A percentile compares a stretch with the other conserved stretches of the same genome.
phyloP scores from a whole-genome alignment of 2,329 filamentous ascomycete species.

The Aspergillus chevalieri region DNA sequence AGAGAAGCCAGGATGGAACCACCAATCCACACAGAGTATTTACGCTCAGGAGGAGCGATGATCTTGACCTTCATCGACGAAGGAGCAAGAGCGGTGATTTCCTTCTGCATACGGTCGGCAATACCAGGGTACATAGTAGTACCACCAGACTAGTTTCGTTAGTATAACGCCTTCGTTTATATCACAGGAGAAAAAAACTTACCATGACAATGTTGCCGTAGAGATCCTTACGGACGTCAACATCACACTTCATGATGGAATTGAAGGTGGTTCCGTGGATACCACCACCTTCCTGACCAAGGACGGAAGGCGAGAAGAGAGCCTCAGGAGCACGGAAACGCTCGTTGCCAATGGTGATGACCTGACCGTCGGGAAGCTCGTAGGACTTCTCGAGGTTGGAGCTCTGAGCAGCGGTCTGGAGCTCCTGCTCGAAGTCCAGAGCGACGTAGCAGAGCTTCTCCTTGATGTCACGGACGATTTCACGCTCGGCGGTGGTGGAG shows the following conservation, averaged over 20 bases:
- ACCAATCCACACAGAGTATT: slow-evolving; percentile 99
- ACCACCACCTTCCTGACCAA: slow-evolving; percentile 96
- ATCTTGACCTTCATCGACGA: slow-evolving; percentile 99
- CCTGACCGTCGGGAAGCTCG: slow-evolving; percentile 98
- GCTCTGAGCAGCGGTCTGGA: slow-evolving; percentile 98
- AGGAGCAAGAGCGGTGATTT: slow-evolving; percentile 97
- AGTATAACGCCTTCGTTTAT: slow-evolving; percentile 10
- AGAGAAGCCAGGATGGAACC: slow-evolving; percentile 99
- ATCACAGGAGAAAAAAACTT: slow-evolving; percentile 39
- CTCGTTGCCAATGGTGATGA: slow-evolving; percentile 99
- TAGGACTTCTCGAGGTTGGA: slow-evolving; percentile 99
- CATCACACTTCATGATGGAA: slow-evolving; percentile 99
- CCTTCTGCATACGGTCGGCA: slow-evolving; percentile 99
- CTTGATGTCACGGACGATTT: slow-evolving; percentile 99
- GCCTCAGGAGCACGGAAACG: slow-evolving; percentile 99
- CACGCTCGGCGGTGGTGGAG: slow-evolving; percentile 99
- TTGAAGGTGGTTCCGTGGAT: slow-evolving; percentile 99
- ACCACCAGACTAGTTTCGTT: slow-evolving; percentile 75
- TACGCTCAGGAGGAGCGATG: slow-evolving; percentile 98
- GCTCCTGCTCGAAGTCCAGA: slow-evolving; percentile 99
- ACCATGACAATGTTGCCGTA: slow-evolving; percentile 99
- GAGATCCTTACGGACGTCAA: slow-evolving; percentile 99
- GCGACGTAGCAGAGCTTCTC: slow-evolving; percentile 99
- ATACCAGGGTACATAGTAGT: slow-evolving; percentile 99
- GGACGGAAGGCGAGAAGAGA: slow-evolving; percentile 97